Percentiles rank a stretch among this genome's conserved stretches.
phyloP scores from a whole-genome alignment of 2,329 filamentous ascomycete species.

The Paramyrothecium sp. region DNA sequence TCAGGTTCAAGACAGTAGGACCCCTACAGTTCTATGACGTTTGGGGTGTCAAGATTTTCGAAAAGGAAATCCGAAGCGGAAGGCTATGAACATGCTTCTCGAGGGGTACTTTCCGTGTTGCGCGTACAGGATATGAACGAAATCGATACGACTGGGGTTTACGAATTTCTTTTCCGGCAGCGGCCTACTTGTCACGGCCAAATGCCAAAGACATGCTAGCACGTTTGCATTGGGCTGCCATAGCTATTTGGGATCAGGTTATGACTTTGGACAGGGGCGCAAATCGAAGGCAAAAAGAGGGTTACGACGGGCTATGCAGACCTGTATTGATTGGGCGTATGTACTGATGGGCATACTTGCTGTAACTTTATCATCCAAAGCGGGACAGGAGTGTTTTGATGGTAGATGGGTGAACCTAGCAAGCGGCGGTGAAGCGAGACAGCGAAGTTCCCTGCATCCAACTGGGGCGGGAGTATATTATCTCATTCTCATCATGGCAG shows the following conservation, averaged over 20 bases:
- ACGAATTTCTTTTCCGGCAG: neutral
- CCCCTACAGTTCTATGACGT: slow-evolving; percentile 37
- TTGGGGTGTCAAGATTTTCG: slow-evolving; percentile 54
- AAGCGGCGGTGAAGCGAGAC: neutral
- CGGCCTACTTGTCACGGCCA: neutral
- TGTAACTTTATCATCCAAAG: neutral
- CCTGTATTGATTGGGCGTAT: neutral
- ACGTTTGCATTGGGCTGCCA: neutral
- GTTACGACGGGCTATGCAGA: neutral
- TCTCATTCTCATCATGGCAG: neutral
- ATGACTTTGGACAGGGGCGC: neutral
- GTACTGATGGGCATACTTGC: neutral
- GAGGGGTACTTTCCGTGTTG: neutral
- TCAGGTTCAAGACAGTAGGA: slow-evolving; percentile 33
- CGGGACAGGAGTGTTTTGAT: neutral
- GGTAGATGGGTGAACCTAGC: neutral
- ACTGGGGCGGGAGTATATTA: no score
- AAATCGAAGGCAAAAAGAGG: neutral
- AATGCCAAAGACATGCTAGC: neutral
- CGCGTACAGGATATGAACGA: neutral
- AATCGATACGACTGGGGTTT: neutral
- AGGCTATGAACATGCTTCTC: slow-evolving; percentile 17
- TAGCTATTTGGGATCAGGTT: neutral
- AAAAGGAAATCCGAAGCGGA: slow-evolving; percentile 50
- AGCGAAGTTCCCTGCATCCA: neutral